A percentile compares a stretch with the other conserved stretches of the same genome.
Evolutionary conservation across 1,284 basidiomycete genomes (phyloP).

Genomic region (Pyrrhoderma noxium): DNA sequence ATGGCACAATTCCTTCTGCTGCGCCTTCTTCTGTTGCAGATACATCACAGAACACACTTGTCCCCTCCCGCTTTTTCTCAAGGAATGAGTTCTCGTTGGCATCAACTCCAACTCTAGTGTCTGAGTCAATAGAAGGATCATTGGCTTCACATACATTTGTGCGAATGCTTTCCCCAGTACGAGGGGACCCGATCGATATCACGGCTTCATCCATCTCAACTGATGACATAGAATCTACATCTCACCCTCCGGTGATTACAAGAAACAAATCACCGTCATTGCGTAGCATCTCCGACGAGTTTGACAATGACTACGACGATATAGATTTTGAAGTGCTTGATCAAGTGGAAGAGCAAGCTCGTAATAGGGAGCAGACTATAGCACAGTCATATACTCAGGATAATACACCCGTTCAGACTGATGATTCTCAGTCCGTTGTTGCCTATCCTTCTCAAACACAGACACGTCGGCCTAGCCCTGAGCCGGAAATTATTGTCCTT

Average conservation of each 20-base stretch:
- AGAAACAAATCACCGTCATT: constrained; percentile 25
- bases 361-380: constrained; percentile 15
- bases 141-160: constrained; percentile 1
- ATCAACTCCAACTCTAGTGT: neutral
- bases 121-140: constrained; percentile 5
- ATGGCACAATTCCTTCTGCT: neutral
- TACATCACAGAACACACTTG: constrained; percentile 10
- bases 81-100: neutral
- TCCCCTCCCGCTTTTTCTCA: constrained; percentile 16
- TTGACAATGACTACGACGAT: constrained; percentile 27
- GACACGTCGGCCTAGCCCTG: constrained; percentile 13
- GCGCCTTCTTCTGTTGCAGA: constrained; percentile 1
- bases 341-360: constrained; percentile 30
- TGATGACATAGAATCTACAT: constrained; percentile 23
- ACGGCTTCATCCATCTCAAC: constrained; percentile 12
- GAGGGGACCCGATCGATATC: constrained; percentile 14
- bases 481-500: constrained; percentile 35
- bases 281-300: constrained; percentile 25
- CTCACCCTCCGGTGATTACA: constrained; percentile 22
- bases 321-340: constrained; percentile 32
- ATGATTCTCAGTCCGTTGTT: neutral
- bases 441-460: neutral
- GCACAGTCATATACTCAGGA: too few relatives aligned
- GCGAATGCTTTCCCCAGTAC: constrained; percentile 15
- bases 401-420: too few relatives aligned